Conservation (phyloP, 2,329 filamentous ascomycete genomes). For the Penicillium sp. region DNA sequence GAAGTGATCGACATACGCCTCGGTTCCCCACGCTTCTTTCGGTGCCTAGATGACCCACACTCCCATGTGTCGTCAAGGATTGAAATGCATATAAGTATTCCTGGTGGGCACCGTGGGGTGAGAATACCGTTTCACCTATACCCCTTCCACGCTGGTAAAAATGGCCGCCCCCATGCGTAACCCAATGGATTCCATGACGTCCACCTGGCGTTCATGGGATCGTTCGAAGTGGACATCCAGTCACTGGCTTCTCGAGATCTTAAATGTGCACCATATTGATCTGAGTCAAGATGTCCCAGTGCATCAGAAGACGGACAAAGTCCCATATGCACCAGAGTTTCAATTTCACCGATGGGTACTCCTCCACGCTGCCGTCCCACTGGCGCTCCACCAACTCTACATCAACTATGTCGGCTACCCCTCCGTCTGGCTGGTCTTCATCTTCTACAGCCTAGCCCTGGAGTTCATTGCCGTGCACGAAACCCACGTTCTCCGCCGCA, state of each 20-base stretch:
- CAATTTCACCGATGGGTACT: conserved; percentile 42
- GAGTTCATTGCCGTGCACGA: conserved; percentile 42
- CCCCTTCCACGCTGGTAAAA: not conserved
- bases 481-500: conserved; percentile 36
- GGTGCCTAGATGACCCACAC: not conserved
- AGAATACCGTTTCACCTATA: not conserved
- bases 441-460: conserved; percentile 42
- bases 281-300: conserved; percentile 36
- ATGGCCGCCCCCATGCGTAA: conserved; percentile 11
- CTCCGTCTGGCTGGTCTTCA: conserved; percentile 29
- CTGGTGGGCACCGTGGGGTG: not conserved
- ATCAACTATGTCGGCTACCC: conserved; percentile 29
- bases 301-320: conserved; percentile 42
- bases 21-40: not conserved
- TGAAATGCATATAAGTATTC: not conserved
- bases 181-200: conserved; percentile 42
- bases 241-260: conserved; percentile 35
- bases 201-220: conserved; percentile 38
- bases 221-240: conserved; percentile 30
- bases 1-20: not conserved
- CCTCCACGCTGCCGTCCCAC: conserved; percentile 38
- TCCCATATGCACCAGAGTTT: conserved; percentile 39
- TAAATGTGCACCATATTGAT: conserved; percentile 29
- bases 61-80: not conserved
- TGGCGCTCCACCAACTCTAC: conserved; percentile 41